Evolutionary conservation across 495 filamentous ascomycete species (phyloP).

Genomic region (Trichoderma reesei): DNA sequence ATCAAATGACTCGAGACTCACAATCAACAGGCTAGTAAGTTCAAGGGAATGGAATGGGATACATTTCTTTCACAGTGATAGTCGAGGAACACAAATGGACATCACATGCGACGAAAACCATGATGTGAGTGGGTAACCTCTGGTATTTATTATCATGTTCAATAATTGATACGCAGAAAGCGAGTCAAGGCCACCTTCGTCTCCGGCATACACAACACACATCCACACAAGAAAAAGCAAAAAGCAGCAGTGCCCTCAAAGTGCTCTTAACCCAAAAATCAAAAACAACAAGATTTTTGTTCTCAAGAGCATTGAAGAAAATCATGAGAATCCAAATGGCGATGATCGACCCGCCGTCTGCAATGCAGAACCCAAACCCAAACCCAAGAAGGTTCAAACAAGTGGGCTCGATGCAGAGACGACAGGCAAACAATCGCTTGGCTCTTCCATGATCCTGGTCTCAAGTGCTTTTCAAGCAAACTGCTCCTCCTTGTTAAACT

Average conservation of each 20-base stretch:
- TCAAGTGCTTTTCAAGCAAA: not conserved
- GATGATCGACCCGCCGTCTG: slow-evolving; percentile 17
- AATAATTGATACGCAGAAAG: slow-evolving; percentile 47
- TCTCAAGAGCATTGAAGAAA: not conserved
- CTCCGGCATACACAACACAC: slow-evolving; percentile 16
- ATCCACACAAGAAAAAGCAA: no score
- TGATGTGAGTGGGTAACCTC: slow-evolving; percentile 42
- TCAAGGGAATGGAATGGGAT: no score
- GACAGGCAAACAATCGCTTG: not conserved
- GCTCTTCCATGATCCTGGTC: not conserved
- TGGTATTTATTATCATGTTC: slow-evolving; percentile 39
- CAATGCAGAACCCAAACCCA: slow-evolving; percentile 4
- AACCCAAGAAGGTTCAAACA: no score
- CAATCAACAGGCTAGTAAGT: no score
- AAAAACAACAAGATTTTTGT: no score
- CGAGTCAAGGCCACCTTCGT: slow-evolving; percentile 36
- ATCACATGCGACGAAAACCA: not conserved
- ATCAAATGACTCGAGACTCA: no score
- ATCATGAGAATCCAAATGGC: slow-evolving; percentile 14
- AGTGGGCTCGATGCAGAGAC: slow-evolving; percentile 1
- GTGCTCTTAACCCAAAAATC: slow-evolving; percentile 10
- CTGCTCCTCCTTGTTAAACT: no score
- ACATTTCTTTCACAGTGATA: no score
- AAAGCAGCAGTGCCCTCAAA: not conserved
- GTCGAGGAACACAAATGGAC: not conserved